A percentile compares a stretch with the other conserved stretches of the same genome.
phyloP scores from a whole-genome alignment of 306 rosid species.

The Pyrus betulifolia region DNA sequence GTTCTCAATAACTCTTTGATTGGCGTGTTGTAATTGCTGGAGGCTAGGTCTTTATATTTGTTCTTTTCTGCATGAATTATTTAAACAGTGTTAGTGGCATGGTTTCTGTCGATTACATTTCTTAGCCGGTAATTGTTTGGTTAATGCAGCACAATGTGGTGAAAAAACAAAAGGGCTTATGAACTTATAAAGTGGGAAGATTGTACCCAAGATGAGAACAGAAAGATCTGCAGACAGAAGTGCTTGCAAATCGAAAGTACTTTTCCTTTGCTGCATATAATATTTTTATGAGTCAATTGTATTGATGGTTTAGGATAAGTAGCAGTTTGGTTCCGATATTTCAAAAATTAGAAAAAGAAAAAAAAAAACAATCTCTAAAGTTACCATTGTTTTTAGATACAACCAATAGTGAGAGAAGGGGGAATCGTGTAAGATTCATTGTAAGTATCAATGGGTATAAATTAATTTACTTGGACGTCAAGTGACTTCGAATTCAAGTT shows the following conservation, averaged over 20 bases:
- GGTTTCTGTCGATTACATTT: background rate
- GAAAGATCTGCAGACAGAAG: background rate
- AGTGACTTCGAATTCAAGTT: no score
- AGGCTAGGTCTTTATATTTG: background rate
- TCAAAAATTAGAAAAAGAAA: no score
- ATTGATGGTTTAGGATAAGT: no score
- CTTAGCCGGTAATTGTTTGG: background rate
- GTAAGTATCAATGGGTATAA: no score
- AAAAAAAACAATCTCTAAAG: no score
- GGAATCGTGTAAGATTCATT: no score
- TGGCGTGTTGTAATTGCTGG: background rate
- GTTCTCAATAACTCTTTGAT: background rate
- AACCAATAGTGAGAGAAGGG: no score
- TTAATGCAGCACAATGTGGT: background rate
- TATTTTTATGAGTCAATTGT: background rate
- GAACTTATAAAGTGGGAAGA: background rate
- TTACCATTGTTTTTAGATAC: no score
- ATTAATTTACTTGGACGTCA: no score
- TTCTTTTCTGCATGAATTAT: background rate
- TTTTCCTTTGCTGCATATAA: background rate
- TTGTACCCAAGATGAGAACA: background rate
- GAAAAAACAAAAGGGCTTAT: background rate
- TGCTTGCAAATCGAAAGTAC: background rate
- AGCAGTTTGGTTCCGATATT: no score
- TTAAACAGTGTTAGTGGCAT: background rate